Evolutionary conservation across 805 yeast species (phyloP).

Genomic region (Pichia sporocuriosa): DNA sequence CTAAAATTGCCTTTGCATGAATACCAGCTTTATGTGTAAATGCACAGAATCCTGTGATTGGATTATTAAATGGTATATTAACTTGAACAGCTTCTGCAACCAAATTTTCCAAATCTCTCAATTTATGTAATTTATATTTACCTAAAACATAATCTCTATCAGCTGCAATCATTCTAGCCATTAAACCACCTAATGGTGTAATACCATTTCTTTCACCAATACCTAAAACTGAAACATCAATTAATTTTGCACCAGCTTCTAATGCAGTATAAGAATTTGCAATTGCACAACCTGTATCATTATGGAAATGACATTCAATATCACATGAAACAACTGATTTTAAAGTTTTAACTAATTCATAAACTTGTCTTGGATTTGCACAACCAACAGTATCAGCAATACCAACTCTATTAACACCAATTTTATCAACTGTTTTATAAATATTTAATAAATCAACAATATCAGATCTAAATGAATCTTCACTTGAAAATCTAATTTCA

Average conservation of each 20-base stretch:
- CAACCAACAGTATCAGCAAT: slow-evolving; percentile 99
- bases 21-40: slow-evolving; percentile 99
- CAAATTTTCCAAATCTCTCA: slow-evolving; percentile 89
- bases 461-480: slow-evolving; percentile 96
- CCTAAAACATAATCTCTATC: slow-evolving; percentile 92
- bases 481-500: slow-evolving; percentile 94
- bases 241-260: slow-evolving; percentile 94
- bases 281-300: slow-evolving; percentile 98
- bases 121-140: slow-evolving; percentile 91
- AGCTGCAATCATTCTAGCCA: slow-evolving; percentile 99
- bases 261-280: slow-evolving; percentile 97
- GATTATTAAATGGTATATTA: slow-evolving; percentile 95
- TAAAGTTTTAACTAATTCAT: slow-evolving; percentile 90
- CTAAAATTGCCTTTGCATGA: slow-evolving; percentile 97
- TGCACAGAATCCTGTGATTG: slow-evolving; percentile 98
- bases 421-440: slow-evolving; percentile 92
- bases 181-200: slow-evolving; percentile 93
- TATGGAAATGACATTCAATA: slow-evolving; percentile 97
- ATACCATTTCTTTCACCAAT: slow-evolving; percentile 99
- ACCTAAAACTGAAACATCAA: slow-evolving; percentile 93
- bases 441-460: slow-evolving; percentile 91
- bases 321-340: slow-evolving; percentile 93
- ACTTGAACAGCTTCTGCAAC: slow-evolving; percentile 98
- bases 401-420: slow-evolving; percentile 98
- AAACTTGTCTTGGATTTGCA: slow-evolving; percentile 98